Conservation (phyloP, 148 eudicot species). For the Linanthus parryae region DNA sequence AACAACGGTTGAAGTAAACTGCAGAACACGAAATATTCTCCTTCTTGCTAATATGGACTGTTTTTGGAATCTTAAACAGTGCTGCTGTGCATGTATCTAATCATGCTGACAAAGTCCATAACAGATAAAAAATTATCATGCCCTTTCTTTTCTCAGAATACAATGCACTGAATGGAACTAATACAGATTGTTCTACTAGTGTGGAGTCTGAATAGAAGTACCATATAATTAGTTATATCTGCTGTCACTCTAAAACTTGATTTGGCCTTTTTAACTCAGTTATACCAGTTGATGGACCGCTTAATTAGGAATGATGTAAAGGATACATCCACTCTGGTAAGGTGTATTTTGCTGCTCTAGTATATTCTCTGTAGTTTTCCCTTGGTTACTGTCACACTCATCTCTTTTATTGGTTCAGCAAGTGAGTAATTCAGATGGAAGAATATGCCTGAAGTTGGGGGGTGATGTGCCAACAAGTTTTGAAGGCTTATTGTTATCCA, state of each 20-base stretch:
- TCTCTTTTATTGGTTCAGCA: slow-evolving; percentile 41
- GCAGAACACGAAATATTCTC: too few relatives aligned
- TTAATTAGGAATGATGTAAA: slow-evolving; percentile 44
- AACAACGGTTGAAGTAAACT: too few relatives aligned
- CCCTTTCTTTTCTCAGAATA: too few relatives aligned
- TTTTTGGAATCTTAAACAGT: too few relatives aligned
- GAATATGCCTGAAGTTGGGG: slow-evolving; percentile 77
- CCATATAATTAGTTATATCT: too few relatives aligned
- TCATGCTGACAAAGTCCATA: too few relatives aligned
- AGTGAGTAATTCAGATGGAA: slow-evolving; percentile 70
- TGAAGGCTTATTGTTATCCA: slow-evolving; percentile 78
- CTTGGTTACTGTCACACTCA: slow-evolving; percentile 1
- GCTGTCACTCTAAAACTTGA: slow-evolving; percentile 10
- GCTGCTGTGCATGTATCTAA: too few relatives aligned
- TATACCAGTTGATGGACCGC: slow-evolving; percentile 63
- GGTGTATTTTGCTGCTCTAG: slow-evolving; percentile 8
- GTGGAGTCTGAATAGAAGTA: too few relatives aligned
- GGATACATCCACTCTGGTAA: slow-evolving; percentile 48
- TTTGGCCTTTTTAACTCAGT: slow-evolving; percentile 33
- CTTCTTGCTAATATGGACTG: too few relatives aligned
- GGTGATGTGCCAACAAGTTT: slow-evolving; percentile 39
- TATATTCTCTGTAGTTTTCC: slow-evolving; percentile 7
- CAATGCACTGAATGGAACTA: too few relatives aligned
- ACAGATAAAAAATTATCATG: too few relatives aligned
- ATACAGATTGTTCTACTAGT: too few relatives aligned